Evolutionary conservation across 2,329 filamentous ascomycete species (phyloP), one percentile per base, ranked within the genome.

Genomic region (Fusarium tjaetaba): DNA sequence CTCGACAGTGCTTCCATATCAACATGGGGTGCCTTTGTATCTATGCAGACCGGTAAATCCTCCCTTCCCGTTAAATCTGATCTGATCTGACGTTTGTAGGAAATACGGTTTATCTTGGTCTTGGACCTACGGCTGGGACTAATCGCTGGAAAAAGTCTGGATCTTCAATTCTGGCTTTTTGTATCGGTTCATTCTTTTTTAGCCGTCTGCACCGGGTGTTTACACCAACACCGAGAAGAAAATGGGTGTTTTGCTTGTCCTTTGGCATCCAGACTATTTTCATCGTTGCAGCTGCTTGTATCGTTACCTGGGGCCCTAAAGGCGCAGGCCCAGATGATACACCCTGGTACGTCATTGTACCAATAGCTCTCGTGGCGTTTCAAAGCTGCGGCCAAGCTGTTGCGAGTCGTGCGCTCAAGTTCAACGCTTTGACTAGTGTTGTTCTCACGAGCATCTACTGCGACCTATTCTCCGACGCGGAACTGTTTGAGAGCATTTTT

Each of bases 371-470:
- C 13, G 86, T 95, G 11, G 92, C 92, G 4, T 94, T 96, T 76
- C 93, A 96, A 83, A 91, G 90, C 72, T 92, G 91, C 61, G 94
- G 93, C 0, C 93, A 96, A 80, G 93, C 93, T 2, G 91, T 95
- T n/a, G 89, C 89, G 0, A 94, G 91, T 76, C 84, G 93, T 7
- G 90, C 92, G 1, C 81, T 96, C 68, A 88, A 90, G 76, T 92
- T 91, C 78, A 91, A 90, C 65, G 89, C 91, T 5, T 83, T 96
- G 26, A 95, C 93, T 0, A 94, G 92, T 70, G 93, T 95, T 22
- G 94, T 95, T 7, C 82, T 96, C 67, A 96, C 94, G 2, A 94
- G 92, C 79, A 91, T 94, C 70, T 96, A 95, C 83, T 95, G 93
- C 79, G 94, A 96, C 79, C 79, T 96, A 26, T 94, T 94, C 75